phyloP scores from a whole-genome alignment of 352 stramenopile species.

The Globisporangium nagaii region DNA sequence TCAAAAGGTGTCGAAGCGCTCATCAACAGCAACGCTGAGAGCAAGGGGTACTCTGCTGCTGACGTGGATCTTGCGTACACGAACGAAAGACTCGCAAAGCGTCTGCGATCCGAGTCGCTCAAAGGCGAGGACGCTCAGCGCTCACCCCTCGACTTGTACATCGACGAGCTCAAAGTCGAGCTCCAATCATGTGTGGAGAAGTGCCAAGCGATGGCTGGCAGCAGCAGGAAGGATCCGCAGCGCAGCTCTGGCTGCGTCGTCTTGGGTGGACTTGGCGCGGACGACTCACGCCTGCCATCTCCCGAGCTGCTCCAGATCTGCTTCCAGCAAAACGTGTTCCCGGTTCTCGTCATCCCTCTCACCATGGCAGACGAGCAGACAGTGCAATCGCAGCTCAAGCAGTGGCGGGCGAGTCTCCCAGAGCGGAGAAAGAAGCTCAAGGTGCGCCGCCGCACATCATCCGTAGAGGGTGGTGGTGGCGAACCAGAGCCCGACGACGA shows the following conservation, averaged over 20 bases:
- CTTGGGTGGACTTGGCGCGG: slow-evolving; percentile 9
- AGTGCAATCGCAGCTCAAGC: slow-evolving; percentile 21
- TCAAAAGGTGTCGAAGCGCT: slow-evolving; percentile 8
- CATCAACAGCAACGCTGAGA: background rate
- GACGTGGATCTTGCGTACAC: slow-evolving; percentile 13
- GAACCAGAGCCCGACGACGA: slow-evolving; percentile 2
- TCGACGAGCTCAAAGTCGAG: slow-evolving; percentile 17
- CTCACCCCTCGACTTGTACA: slow-evolving; percentile 6
- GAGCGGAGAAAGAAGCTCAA: slow-evolving; percentile 5
- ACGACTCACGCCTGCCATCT: slow-evolving; percentile 22
- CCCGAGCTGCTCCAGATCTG: slow-evolving; percentile 30
- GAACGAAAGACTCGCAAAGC: slow-evolving; percentile 1
- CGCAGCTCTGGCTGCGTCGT: background rate
- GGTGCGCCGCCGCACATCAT: slow-evolving; percentile 2
- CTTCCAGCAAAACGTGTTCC: slow-evolving; percentile 42
- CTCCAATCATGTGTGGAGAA: background rate
- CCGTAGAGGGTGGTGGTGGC: slow-evolving; percentile 9
- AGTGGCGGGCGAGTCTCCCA: slow-evolving; percentile 24
- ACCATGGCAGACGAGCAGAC: slow-evolving; percentile 20
- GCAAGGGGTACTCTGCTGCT: slow-evolving; percentile 6
- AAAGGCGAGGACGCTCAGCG: slow-evolving; percentile 8
- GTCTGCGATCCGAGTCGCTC: slow-evolving; percentile 15
- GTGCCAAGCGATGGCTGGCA: background rate
- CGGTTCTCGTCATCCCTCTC: slow-evolving; percentile 44
- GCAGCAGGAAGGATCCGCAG: background rate